Evolutionary conservation across 2,329 filamentous ascomycete species (phyloP).

Genomic region (Trichoderma sp.): DNA sequence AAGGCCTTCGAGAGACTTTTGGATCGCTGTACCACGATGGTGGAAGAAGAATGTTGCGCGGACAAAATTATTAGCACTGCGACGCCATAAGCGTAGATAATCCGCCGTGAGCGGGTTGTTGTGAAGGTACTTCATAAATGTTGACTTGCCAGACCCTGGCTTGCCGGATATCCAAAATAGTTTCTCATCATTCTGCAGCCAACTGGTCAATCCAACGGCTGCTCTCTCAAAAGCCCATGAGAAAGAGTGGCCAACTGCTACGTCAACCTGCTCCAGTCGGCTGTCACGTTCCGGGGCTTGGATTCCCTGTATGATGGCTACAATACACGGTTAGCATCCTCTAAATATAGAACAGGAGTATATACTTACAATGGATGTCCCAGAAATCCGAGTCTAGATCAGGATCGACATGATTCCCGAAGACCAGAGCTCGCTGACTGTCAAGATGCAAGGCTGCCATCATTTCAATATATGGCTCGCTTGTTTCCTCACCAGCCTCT

Average conservation of each 20-base stretch:
- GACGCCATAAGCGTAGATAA: not conserved
- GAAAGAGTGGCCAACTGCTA: not conserved
- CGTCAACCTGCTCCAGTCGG: not conserved
- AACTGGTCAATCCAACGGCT: not conserved
- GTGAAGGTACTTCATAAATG: conserved; percentile 5
- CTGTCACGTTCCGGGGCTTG: not conserved
- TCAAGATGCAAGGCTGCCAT: not conserved
- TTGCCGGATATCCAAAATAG: conserved; percentile 1
- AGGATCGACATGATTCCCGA: not conserved
- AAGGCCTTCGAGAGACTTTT: conserved; percentile 6
- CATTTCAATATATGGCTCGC: not conserved
- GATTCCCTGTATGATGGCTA: not conserved
- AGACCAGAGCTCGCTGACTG: rapidly evolving
- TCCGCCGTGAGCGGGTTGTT: not conserved
- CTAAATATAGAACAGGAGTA: not conserved
- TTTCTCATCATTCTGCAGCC: not conserved
- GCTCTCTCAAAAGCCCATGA: not conserved
- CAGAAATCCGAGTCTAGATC: not conserved
- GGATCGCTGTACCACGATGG: not conserved
- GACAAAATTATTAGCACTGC: not conserved
- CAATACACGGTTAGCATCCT: not conserved
- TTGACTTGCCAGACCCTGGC: conserved; percentile 13
- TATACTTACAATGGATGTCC: not conserved
- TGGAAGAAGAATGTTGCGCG: conserved; percentile 13
- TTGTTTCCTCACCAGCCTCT: not conserved